Evolutionary conservation across 495 filamentous ascomycete genomes (phyloP), one percentile per base, ranked within the genome.

Genomic region (Tuber brumale): DNA sequence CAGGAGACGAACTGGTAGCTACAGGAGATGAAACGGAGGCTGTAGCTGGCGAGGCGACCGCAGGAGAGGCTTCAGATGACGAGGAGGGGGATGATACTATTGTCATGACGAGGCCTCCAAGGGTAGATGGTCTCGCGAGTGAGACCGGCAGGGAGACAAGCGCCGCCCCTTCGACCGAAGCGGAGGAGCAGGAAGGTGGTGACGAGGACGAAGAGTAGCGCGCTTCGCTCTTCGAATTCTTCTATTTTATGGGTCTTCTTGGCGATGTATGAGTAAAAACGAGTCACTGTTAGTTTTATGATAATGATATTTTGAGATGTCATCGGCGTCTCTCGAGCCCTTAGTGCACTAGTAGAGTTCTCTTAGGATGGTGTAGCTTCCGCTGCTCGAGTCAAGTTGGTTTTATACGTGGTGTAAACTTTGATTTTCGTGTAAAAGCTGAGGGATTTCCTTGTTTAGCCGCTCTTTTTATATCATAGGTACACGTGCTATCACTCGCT

Each of bases 1-100:
- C 86, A 61, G 77, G 82, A 7, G 85, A 85, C 74, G 80, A 84
- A 27, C 82, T 82, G 10, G 84, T 81, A 2, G 83, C 79, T 23
- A 80, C 82, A 19, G 80, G 79, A 16, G 76, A 79, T 16, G 74
- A 76, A 69, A 23, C 75, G 46, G 82, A 73, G 23, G 74, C 45
- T 12, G 48, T 43, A 23, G 72, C 51, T 2, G 70, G 46, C 5
- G 75, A 72, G 66, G 76, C 77, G 37, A 76, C 73, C 1, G 83
- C 77, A 75, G 81, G 61, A 7, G 81, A 80, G 21, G 74, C 70
- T 44, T 51, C 14, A n/a, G 74, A 78, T 14, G 84, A 83, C 23
- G 79, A 71, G 42, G 78, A 76, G 35, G 75, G 69, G 2, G 79
- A 79, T 39, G 76, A 75, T 51, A 76, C 79, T 19, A 74, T 74